Conservation (phyloP, 805 yeast genomes). For the Metschnikowia vanudenii region DNA sequence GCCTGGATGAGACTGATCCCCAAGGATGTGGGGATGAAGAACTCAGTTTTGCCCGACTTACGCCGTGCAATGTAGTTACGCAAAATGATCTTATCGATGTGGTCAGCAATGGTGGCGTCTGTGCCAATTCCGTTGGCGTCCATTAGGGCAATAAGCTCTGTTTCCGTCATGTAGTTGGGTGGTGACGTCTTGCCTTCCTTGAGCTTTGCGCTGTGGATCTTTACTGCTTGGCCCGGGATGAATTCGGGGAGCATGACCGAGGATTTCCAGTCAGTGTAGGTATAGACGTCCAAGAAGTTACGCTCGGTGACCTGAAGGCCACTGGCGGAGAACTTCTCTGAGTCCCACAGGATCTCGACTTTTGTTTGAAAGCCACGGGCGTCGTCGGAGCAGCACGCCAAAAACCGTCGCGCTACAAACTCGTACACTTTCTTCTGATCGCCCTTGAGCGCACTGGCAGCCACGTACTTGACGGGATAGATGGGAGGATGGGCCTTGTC, state of each 20-base stretch:
- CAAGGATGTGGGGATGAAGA: constrained; percentile 71
- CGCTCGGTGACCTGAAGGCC: constrained; percentile 72
- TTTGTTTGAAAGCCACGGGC: constrained; percentile 75
- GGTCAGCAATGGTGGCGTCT: constrained; percentile 98
- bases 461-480: constrained; percentile 69
- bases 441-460: constrained; percentile 26
- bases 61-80: constrained; percentile 64
- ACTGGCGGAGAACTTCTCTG: constrained; percentile 66
- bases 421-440: constrained; percentile 77
- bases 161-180: constrained; percentile 83
- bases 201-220: constrained; percentile 56
- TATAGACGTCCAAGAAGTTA: constrained; percentile 79
- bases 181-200: constrained; percentile 76
- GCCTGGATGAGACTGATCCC: constrained; percentile 90
- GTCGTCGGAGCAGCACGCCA: constrained; percentile 90
- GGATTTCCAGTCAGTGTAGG: constrained; percentile 77
- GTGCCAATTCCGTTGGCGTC: constrained; percentile 98
- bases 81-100: constrained; percentile 72
- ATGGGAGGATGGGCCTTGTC: constrained; percentile 99
- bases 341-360: constrained; percentile 70
- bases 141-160: constrained; percentile 90
- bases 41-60: constrained; percentile 36
- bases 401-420: constrained; percentile 77
- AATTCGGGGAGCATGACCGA: constrained; percentile 64
- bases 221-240: constrained; percentile 52